Conservation (phyloP, 1,284 basidiomycete species). For the Coriolopsis trogii region DNA sequence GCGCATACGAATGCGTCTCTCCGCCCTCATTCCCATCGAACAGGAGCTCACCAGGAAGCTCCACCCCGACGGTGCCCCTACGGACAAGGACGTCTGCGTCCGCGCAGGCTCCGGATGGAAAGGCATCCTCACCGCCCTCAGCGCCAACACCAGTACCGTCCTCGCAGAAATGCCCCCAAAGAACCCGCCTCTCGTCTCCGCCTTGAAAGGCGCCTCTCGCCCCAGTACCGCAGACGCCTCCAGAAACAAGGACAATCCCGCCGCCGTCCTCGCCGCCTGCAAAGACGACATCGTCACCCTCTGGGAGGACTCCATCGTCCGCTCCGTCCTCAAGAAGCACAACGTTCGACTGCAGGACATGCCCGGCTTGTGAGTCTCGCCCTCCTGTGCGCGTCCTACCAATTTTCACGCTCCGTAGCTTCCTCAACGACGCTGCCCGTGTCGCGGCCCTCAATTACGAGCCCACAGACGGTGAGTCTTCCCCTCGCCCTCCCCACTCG, state of each 20-base stretch:
- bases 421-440: conserved; percentile 61
- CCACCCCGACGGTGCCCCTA: conserved; percentile 35
- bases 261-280: conserved; percentile 32
- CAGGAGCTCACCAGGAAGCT: conserved; percentile 49
- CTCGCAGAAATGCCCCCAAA: conserved; percentile 2
- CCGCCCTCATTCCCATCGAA: conserved; percentile 64
- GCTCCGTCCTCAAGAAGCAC: conserved; percentile 47
- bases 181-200: conserved; percentile 16
- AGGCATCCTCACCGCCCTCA: conserved; percentile 30
- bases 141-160: conserved; percentile 19
- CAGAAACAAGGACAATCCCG: conserved; percentile 27
- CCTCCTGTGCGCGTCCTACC: neutral
- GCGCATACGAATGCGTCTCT: conserved; percentile 53
- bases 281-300: conserved; percentile 50
- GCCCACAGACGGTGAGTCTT: conserved; percentile 47
- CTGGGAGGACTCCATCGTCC: conserved; percentile 58
- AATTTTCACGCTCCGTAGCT: conserved; percentile 38
- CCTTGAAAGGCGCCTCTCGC: conserved; percentile 16
- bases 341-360: conserved; percentile 55
- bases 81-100: conserved; percentile 49
- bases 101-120: conserved; percentile 65
- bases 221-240: conserved; percentile 23
- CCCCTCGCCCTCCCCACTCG: neutral
- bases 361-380: conserved; percentile 53
- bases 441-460: conserved; percentile 54